Base-by-base conservation (phyloP, 1,139 yeast genomes). In the Yamadazyma sp. region DNA sequence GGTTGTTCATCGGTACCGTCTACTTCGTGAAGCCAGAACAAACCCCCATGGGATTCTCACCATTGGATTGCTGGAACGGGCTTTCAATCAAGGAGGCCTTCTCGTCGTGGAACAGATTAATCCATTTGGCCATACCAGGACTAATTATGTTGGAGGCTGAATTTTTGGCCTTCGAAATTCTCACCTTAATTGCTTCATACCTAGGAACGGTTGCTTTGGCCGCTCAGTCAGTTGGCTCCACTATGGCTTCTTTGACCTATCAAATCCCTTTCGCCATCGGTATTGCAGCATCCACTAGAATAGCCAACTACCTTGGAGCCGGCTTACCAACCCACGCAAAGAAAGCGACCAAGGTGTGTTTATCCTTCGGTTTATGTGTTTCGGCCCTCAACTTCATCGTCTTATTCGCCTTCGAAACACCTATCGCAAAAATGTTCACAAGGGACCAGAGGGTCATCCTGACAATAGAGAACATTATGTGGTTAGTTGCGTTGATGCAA, bases 251-350 rank as follows among this genome's bases (percentile, higher is more conserved):
- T 3, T 58, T 59, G 44, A 76, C 75, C 6, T 73, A 72, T 47
- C 77, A 72, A 48, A 69, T 78, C 20, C 83, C 83, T 24, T 78
- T 77, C 54, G 83, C 81, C 7, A 74, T 78, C 38, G 79, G 82
- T 3, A 78, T 78, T 51, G 83, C 83, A 2, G 69, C 79, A 3
- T 75, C 81, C 2, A 77, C 83, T 2, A 65, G 83, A 51, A 75
- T 78, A 44, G 83, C 83, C 22, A 77, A 77, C 50, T 77, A 70
- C 45, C 63, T 78, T 44, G 83, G 83, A 17, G 81, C 83, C 10
- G 77, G 75, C 5, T 56, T 77, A 38, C 72, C 69, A 4, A 49
- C 55, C 2, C 65, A 78, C 11, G 81, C 83, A 7, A 61, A 60
- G 40, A 64, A 55, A 4, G 59, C 80, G 1, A 72, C 81, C 3